Conservation (phyloP, 495 filamentous ascomycete species). For the Tetracladium setigerum region DNA sequence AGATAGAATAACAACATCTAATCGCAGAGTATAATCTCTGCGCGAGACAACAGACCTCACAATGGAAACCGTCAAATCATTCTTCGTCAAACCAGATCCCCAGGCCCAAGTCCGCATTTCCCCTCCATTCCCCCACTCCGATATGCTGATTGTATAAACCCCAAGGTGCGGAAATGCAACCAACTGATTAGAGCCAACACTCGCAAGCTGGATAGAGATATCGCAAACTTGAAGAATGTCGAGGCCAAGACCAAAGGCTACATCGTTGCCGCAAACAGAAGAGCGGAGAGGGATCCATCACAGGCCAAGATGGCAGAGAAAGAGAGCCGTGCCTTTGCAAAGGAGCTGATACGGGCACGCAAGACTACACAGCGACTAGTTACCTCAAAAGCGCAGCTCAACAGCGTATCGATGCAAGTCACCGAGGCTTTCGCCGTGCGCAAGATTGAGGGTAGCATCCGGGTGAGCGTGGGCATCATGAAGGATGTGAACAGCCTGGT, state of each 20-base stretch:
- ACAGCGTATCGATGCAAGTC: slow-evolving; percentile 95
- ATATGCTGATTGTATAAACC: background rate
- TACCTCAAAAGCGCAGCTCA: slow-evolving; percentile 85
- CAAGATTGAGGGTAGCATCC: slow-evolving; percentile 92
- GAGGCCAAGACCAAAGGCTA: slow-evolving; percentile 81
- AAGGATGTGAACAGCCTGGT: slow-evolving; percentile 89
- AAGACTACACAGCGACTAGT: slow-evolving; percentile 63
- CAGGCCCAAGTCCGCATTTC: slow-evolving; percentile 65
- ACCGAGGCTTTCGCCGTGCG: slow-evolving; percentile 92
- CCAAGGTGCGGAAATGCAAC: slow-evolving; percentile 95
- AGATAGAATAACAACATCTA: background rate
- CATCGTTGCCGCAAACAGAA: slow-evolving; percentile 71
- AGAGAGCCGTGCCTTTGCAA: slow-evolving; percentile 80
- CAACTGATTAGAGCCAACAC: slow-evolving; percentile 81
- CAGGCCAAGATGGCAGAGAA: slow-evolving; percentile 66
- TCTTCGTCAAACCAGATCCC: slow-evolving; percentile 91
- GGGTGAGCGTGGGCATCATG: slow-evolving; percentile 86
- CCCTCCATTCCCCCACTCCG: background rate
- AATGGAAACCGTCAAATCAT: slow-evolving; percentile 82
- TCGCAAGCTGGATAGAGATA: slow-evolving; percentile 92
- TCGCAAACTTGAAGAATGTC: slow-evolving; percentile 60
- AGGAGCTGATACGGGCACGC: slow-evolving; percentile 77
- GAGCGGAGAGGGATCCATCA: slow-evolving; percentile 68
- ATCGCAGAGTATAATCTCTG: slow-evolving; percentile 8
- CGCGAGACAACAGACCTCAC: slow-evolving; percentile 11